A percentile compares a stretch with the other conserved stretches of the same genome.
Conservation (phyloP, 164 flowering plant species). For the Santalum album region DNA sequence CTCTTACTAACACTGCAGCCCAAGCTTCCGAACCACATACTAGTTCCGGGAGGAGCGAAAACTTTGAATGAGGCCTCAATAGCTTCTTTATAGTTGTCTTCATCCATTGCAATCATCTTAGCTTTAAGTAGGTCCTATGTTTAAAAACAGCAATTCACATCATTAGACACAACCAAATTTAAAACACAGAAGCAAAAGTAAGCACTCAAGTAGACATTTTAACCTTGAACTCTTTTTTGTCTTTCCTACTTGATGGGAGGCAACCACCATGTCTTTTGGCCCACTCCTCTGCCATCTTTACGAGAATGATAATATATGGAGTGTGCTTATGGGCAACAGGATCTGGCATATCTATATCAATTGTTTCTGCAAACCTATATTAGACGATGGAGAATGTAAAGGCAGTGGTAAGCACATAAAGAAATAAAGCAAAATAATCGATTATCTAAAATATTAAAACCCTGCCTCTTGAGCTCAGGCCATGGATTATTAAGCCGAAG, state of each 20-base stretch:
- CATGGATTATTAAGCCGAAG: constrained; percentile 92
- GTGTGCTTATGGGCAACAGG: constrained; percentile 89
- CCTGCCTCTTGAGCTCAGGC: constrained; percentile 82
- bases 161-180: background rate
- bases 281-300: constrained; percentile 94
- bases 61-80: constrained; percentile 87
- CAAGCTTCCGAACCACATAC: constrained; percentile 26
- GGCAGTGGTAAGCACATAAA: too few relatives aligned
- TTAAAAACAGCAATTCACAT: constrained; percentile 13
- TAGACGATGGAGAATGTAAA: too few relatives aligned
- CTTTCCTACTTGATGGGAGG: constrained; percentile 85
- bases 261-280: constrained; percentile 50
- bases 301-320: constrained; percentile 90
- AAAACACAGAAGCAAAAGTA: constrained; percentile 1
- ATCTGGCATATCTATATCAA: constrained; percentile 68
- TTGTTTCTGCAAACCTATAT: constrained; percentile 70
- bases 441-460: background rate
- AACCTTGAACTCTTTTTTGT: constrained; percentile 90
- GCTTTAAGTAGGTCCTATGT: constrained; percentile 68
- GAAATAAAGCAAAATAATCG: background rate
- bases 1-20: background rate
- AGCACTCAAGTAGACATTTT: background rate
- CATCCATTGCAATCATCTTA: constrained; percentile 65
- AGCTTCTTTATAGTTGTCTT: constrained; percentile 97
- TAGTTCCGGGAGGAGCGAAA: constrained; percentile 72